Conservation (phyloP, 768 basidiomycete genomes). For the Russula foetens region DNA sequence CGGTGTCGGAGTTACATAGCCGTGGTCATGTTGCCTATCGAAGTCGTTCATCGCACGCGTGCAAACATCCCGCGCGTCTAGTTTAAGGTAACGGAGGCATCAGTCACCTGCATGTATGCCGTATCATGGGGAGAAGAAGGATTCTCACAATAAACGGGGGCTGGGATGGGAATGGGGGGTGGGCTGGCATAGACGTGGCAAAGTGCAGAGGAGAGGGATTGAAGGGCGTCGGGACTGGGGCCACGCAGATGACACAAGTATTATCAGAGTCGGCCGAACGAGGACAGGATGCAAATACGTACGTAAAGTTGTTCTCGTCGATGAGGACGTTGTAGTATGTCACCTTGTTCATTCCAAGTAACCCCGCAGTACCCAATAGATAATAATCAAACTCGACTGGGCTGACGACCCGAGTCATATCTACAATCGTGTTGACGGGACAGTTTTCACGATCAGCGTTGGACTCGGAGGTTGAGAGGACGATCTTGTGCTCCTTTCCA, state of each 20-base stretch:
- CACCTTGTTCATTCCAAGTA: conserved; percentile 41
- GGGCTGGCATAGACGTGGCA: conserved; percentile 76
- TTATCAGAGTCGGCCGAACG: background rate
- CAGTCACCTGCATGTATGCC: no score
- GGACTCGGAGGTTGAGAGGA: conserved; percentile 33
- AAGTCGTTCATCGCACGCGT: conserved; percentile 74
- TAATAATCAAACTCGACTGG: conserved; percentile 72
- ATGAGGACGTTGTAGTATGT: conserved; percentile 47
- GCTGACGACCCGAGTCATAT: conserved; percentile 61
- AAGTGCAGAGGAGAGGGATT: conserved; percentile 60
- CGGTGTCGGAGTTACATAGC: conserved; percentile 37
- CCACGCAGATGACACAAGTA: no score
- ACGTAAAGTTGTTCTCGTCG: conserved; percentile 56
- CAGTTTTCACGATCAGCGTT: conserved; percentile 44
- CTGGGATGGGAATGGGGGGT: conserved; percentile 73
- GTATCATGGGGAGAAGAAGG: background rate
- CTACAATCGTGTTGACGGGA: conserved; percentile 67
- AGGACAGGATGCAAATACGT: conserved; percentile 16
- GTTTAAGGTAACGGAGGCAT: conserved; percentile 20
- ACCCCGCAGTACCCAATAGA: conserved; percentile 65
- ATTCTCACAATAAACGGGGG: conserved; percentile 66
- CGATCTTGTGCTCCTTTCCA: conserved; percentile 64
- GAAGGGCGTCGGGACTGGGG: conserved; percentile 53
- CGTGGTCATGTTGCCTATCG: conserved; percentile 43
- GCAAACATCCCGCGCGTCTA: conserved; percentile 68